Percentiles rank a stretch among this genome's conserved stretches.
These are phyloP conservation scores for Begonia loranthoides DNA, from an alignment of 306 rosid genomes.

Conservation along the genomic window DNA sequence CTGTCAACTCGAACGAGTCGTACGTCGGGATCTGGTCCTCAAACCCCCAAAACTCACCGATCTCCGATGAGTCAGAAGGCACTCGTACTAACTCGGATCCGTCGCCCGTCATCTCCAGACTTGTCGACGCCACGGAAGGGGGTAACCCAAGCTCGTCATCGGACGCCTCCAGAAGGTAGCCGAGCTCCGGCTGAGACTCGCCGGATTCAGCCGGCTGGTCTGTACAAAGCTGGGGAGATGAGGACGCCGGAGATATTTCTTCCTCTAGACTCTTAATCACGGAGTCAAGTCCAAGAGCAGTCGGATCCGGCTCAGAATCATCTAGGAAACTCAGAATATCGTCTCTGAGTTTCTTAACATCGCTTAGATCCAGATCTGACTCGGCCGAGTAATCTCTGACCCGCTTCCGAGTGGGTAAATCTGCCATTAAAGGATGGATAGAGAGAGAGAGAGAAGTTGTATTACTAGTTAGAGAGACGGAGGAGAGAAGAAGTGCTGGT, in stretches of 20 bases:
- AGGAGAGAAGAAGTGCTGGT: background rate
- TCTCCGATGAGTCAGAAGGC: slow-evolving; percentile 42
- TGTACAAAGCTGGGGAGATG: slow-evolving; percentile 21
- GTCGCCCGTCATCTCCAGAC: slow-evolving; percentile 11
- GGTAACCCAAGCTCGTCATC: slow-evolving; percentile 89
- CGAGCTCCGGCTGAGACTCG: slow-evolving; percentile 60
- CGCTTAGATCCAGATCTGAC: slow-evolving; percentile 30
- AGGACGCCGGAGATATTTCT: slow-evolving; percentile 42
- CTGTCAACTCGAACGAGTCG: slow-evolving; percentile 36
- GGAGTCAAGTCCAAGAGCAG: slow-evolving; percentile 56
- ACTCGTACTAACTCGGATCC: slow-evolving; percentile 32
- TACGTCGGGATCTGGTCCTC: slow-evolving; percentile 48
- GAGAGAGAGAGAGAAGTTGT: background rate
- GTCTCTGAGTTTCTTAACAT: slow-evolving; percentile 52
- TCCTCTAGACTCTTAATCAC: slow-evolving; percentile 67
- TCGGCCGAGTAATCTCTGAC: slow-evolving; percentile 7
- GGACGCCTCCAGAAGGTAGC: slow-evolving; percentile 67
- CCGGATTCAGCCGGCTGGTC: slow-evolving; percentile 42
- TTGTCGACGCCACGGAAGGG: slow-evolving; percentile 23
- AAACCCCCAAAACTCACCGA: slow-evolving; percentile 55
- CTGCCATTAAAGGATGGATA: slow-evolving; percentile 2
- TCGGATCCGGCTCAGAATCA: slow-evolving; percentile 32
- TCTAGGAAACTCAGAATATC: slow-evolving; percentile 54
- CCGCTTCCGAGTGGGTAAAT: slow-evolving; percentile 5
- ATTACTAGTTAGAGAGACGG: background rate